Percentiles rank a stretch among this genome's conserved stretches.
phyloP scores from a whole-genome alignment of 139 green algal species.

The Haematococcus sp. region DNA sequence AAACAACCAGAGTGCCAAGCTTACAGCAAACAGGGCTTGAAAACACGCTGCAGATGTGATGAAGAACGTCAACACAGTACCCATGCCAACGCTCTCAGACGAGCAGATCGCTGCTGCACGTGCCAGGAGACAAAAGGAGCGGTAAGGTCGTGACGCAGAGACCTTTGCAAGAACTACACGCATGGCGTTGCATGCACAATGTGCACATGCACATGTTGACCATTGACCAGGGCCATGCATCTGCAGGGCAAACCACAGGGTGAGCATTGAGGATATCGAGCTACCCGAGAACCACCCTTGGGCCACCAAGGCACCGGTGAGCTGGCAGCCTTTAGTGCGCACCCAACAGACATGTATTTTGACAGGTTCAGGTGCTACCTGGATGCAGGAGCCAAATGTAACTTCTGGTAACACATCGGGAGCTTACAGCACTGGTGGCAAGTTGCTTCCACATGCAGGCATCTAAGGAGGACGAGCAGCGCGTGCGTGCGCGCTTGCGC shows the following conservation, averaged over 20 bases:
- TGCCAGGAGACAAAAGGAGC: slow-evolving; percentile 51
- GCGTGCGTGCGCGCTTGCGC: slow-evolving; percentile 1
- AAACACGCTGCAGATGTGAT: slow-evolving; percentile 4
- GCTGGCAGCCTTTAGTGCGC: not conserved
- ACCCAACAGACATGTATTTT: not conserved
- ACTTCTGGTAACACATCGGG: not conserved
- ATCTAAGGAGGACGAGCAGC: not conserved
- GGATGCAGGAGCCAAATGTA: not conserved
- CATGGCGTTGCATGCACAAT: not conserved
- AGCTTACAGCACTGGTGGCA: too few species aligned
- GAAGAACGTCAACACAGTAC: slow-evolving; percentile 58
- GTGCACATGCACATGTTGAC: not conserved
- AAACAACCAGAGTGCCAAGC: not conserved
- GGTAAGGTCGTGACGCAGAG: slow-evolving; percentile 37
- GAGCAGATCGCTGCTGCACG: slow-evolving; percentile 66
- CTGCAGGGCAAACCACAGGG: slow-evolving; percentile 44
- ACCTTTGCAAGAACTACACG: not conserved
- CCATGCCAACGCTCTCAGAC: slow-evolving; percentile 59
- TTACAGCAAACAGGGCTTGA: not conserved
- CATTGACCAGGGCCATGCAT: not conserved
- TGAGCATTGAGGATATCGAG: slow-evolving; percentile 67
- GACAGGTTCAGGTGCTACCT: not conserved
- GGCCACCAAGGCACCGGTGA: slow-evolving; percentile 46
- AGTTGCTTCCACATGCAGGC: not conserved
- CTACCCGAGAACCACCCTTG: slow-evolving; percentile 84